These are phyloP conservation scores for Gossypium laxum DNA, from an alignment of 441 rosid genomes.

Conservation along the genomic window DNA sequence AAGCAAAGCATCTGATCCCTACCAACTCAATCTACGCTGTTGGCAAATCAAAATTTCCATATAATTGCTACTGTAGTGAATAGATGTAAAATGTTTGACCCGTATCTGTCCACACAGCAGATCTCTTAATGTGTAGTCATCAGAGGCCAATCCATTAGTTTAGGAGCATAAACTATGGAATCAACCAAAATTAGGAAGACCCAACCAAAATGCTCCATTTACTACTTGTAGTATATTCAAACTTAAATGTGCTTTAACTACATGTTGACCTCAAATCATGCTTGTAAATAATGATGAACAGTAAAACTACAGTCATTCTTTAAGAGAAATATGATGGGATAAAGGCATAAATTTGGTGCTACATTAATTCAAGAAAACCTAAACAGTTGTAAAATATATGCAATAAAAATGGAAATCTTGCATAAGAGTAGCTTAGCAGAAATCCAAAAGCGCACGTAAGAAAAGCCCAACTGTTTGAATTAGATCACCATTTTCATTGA, in stretches of 20 bases:
- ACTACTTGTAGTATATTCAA: background rate
- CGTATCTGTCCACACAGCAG: constrained; percentile 70
- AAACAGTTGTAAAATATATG: background rate
- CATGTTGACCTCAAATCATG: background rate
- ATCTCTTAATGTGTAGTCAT: constrained; percentile 57
- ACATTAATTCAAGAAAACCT: background rate
- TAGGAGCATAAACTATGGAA: constrained; percentile 61
- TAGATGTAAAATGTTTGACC: constrained; percentile 37
- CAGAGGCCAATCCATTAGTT: constrained; percentile 52
- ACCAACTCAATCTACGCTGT: background rate
- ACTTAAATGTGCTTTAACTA: background rate
- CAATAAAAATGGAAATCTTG: background rate
- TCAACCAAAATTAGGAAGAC: constrained; percentile 48
- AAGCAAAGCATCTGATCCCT: background rate
- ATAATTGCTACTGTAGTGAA: background rate
- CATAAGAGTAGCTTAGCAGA: background rate
- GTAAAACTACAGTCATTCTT: background rate
- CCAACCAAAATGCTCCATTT: constrained; percentile 44
- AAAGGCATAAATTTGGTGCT: background rate
- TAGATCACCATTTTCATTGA: background rate
- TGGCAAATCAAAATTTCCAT: background rate
- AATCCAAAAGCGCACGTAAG: background rate
- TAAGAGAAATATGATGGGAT: background rate
- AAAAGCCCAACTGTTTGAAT: background rate
- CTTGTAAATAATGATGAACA: background rate